Base-by-base conservation (phyloP, 2,329 filamentous ascomycete genomes). In the Fusarium torulosum region DNA sequence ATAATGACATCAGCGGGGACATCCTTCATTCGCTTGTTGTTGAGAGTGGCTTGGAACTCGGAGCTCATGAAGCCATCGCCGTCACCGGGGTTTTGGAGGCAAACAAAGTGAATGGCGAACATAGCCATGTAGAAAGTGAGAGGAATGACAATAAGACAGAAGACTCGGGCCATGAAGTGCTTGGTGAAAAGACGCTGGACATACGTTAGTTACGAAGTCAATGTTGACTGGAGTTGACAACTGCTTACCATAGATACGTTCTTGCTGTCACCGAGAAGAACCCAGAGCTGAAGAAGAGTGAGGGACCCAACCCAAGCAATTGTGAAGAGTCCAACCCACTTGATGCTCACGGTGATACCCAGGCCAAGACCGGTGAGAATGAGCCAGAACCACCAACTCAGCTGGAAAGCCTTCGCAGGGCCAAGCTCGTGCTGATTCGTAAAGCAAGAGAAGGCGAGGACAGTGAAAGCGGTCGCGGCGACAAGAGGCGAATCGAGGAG, bases 1-100 rank as follows among this genome's bases (percentile, higher is more conserved):
- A 96, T 91, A 27, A 91, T 90, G 59, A 99, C 91, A 80, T 99
- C 94, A 29, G 92, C 96, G 3, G 96, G 91, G 7, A 97, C 94
- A 79, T 97, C 94, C 77, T 93, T 90, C 96, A 99, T 99, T 53
- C 88, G 90, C 84, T 98, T 99, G 75, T 90, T 94, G 82, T 98
- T 99, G 70, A 99, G 85, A 3, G 96, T 98, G 31, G 96, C 92
- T 82, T 99, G 96, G 84, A 99, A 99, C 77, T 99, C 96, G 55
- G 95, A 97, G 76, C 94, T 97, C 96, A 99, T 99, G 84, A 99
- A 99, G 55, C 96, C 96, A 79, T 99, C 96, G 54, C 96, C 96
- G 52, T 99, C 96, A 62, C 96, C 96, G 27, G 96, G 96, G 81
- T 99, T 99, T 62, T 91, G 88, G 41, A 99, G 86, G 83, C 93